Evolutionary conservation across 2,329 filamentous ascomycete species (phyloP).

Genomic region (Aspergillus felis): DNA sequence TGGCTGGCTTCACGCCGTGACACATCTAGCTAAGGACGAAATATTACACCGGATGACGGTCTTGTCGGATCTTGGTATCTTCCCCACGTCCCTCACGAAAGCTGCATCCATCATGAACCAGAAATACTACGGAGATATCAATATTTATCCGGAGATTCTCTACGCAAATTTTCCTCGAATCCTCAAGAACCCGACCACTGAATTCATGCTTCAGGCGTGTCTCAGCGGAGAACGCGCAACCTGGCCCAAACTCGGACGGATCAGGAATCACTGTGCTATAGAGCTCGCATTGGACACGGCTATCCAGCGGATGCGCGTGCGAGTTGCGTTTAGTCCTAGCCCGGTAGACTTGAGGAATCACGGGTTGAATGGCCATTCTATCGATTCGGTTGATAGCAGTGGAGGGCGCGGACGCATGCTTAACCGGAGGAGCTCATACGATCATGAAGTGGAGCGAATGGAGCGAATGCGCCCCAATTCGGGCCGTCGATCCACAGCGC

Average conservation of each 20-base stretch:
- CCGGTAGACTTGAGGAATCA: constrained; percentile 19
- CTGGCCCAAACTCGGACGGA: constrained; percentile 83
- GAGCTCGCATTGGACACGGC: constrained; percentile 66
- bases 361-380: constrained; percentile 11
- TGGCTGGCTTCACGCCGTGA: constrained; percentile 62
- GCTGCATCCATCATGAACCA: constrained; percentile 78
- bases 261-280: constrained; percentile 82
- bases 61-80: constrained; percentile 73
- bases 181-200: constrained; percentile 75
- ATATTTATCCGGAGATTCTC: constrained; percentile 77
- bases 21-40: constrained; percentile 73
- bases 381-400: constrained; percentile 21
- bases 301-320: constrained; percentile 38
- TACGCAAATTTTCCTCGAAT: constrained; percentile 71
- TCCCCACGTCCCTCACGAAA: constrained; percentile 76
- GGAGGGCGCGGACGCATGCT: constrained; percentile 17
- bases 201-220: constrained; percentile 80
- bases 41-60: constrained; percentile 76
- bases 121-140: constrained; percentile 92
- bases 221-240: constrained; percentile 78
- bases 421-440: constrained; percentile 29
- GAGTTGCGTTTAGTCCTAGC: constrained; percentile 32
- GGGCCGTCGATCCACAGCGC: constrained; percentile 4
- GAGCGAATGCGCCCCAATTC: constrained; percentile 5
- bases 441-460: constrained; percentile 25